Evolutionary conservation across 345 rosid genomes (phyloP), one percentile per base, ranked within the genome.

Genomic region (Physaria fendleri): DNA sequence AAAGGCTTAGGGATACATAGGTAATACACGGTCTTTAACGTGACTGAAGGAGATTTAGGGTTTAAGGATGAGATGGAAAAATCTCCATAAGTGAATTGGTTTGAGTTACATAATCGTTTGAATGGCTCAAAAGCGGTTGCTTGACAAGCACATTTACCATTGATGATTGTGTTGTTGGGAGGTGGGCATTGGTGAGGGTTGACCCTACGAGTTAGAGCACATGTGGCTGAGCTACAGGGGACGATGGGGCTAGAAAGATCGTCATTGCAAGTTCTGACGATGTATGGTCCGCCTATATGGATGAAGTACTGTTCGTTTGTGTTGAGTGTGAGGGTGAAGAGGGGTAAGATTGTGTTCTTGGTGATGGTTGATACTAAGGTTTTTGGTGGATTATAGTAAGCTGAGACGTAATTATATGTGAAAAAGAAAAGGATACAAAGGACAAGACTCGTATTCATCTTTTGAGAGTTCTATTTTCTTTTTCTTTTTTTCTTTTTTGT

Each of bases 111-210:
- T 15, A 39, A 2, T 29, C 54, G 30, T 55, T 60, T 24, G 29
- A 76, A 46, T n/a, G 75, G 74, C 18, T 69, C 69, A n/a, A 67
- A 56, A 12, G 61, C 62, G 3, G 79, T 62, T 20, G 64, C 77
- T 13, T 52, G 39, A 7, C 77, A 69, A 10, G 37, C 30, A 65
- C 75, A 68, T 47, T 23, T 41, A 38, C 56, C 48, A 16, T 54
- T 38, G 16, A 30, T 56, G 52, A 65, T 7, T 20, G 56, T 22
- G 54, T 66, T 72, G 27, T 35, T 42, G 8, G 74, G 11, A 29
- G 51, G 34, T 18, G 59, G 5, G 18, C 78, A 74, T 9, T 41
- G 37, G 20, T 43, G 34, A 22, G 74, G 63, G 6, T 0, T 63
- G 17, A 59, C 3, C 52, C 43, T 17, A 8, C 46, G 49, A 5